Evolutionary conservation across 805 yeast genomes (phyloP).

Genomic region (Suhomyces emberorum): DNA sequence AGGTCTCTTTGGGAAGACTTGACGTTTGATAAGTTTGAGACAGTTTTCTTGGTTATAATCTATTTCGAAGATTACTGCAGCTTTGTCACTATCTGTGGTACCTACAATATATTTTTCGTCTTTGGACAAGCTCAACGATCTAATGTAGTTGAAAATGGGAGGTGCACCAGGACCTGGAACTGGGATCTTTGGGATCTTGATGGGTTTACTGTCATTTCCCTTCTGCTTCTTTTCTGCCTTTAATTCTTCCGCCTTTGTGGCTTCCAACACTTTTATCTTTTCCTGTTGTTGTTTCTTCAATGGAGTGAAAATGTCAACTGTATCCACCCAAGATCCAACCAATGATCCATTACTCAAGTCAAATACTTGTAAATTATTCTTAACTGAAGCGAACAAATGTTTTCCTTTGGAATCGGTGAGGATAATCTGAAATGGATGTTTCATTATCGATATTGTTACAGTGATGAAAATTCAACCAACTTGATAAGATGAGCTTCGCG

Average conservation of each 20-base stretch:
- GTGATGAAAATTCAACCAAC: background rate
- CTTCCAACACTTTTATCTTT: constrained; percentile 18
- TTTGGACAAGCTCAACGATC: constrained; percentile 54
- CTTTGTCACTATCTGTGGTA: constrained; percentile 81
- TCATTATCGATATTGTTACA: constrained; percentile 43
- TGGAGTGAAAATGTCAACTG: constrained; percentile 44
- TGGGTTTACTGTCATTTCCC: constrained; percentile 20
- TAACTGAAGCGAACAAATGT: constrained; percentile 53
- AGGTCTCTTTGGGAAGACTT: constrained; percentile 89
- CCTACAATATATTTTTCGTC: constrained; percentile 55
- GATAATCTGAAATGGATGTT: constrained; percentile 69
- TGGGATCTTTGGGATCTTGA: constrained; percentile 50
- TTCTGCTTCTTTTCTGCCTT: constrained; percentile 27
- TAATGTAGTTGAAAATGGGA: constrained; percentile 61
- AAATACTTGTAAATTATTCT: constrained; percentile 58
- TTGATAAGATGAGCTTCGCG: background rate
- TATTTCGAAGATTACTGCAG: constrained; percentile 59
- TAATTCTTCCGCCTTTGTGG: constrained; percentile 13
- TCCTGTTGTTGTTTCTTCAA: constrained; percentile 37
- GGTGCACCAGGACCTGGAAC: constrained; percentile 70
- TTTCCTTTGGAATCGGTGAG: constrained; percentile 43
- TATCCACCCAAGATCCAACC: constrained; percentile 65
- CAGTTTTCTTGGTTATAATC: constrained; percentile 38
- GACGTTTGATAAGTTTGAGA: constrained; percentile 58
- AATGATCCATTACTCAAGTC: constrained; percentile 34